Evolutionary conservation across 495 filamentous ascomycete species (phyloP).

Genomic region (Penicillium egyptiacum): DNA sequence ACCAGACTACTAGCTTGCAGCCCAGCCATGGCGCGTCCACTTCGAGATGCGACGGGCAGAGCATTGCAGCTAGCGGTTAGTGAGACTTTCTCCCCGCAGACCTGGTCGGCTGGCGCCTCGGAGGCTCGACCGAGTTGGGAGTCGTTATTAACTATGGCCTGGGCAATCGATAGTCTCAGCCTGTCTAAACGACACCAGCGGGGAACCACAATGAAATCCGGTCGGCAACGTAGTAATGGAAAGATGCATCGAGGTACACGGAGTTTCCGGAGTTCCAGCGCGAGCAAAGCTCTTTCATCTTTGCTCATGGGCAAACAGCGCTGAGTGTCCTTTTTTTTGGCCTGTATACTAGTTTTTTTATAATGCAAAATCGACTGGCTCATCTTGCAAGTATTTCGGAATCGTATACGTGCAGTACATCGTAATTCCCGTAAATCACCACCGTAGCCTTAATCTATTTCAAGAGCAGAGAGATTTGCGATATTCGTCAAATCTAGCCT

Average conservation of each 20-base stretch:
- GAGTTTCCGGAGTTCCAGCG: constrained; percentile 46
- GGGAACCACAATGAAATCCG: constrained; percentile 32
- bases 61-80: constrained; percentile 68
- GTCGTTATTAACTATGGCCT: constrained; percentile 47
- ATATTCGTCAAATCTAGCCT: not conserved
- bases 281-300: constrained; percentile 37
- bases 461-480: too few species aligned
- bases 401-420: not conserved
- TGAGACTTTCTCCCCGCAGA: constrained; percentile 37
- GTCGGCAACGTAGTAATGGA: constrained; percentile 41
- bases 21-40: constrained; percentile 87
- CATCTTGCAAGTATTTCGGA: not conserved
- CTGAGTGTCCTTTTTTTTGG: constrained; percentile 22
- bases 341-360: constrained; percentile 30
- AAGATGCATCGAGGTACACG: constrained; percentile 33
- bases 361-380: constrained; percentile 19
- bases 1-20: constrained; percentile 71
- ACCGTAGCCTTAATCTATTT: not conserved
- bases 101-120: constrained; percentile 33
- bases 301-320: constrained; percentile 37
- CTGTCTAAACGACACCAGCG: constrained; percentile 36
- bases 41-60: constrained; percentile 86
- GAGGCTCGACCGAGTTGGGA: constrained; percentile 44
- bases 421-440: not conserved
- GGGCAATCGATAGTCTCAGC: constrained; percentile 49